Base-by-base conservation (phyloP, 371 early-diverging fungal genomes). In the Fennellomyces sp. region DNA sequence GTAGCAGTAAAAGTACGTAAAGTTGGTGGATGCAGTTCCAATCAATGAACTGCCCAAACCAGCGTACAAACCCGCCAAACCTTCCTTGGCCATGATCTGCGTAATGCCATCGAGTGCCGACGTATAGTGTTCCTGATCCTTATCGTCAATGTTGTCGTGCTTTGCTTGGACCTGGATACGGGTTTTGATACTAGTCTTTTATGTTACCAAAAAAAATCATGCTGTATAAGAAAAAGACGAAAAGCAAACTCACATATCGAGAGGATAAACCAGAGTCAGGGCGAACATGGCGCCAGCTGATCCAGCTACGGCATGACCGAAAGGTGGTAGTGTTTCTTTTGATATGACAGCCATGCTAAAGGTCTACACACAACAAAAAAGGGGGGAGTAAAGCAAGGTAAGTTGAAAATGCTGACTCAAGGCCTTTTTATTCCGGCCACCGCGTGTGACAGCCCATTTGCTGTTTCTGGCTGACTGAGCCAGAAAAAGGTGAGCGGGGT, bases 1-100 rank as follows among this genome's bases (percentile, higher is more conserved):
- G 79, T 96, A 96, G 65, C 92, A 94, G 82, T 95, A 97, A 72
- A 97, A 97, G 70, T 97, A 97, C 25, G 94, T 91, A 68, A 97
- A 97, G 56, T 91, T 92, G 67, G 91, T 93, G 45, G 90, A 87
- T 23, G 88, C 90, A 13, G 95, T 96, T 55, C 95, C 96, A 42
- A 94, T 73, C 53, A 97, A 75, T 28, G 94, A 95, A 17, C 93
- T 86, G 8, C 87, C 87, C 3, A 98, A 82, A 25, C 98, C 98
- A 27, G 94, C 88, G 68, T 97, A 98, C 52, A 98, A 81, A 7
- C 98, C 98, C 25, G 79, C 41, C 27, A 96, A n/a, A 31, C 98
- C 98, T 68, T 98, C 97, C 42, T 73, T 81, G 52, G 76, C 58
- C 25, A 93, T 59, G 39, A 98, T 97, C 70, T 91, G 88, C 60